phyloP scores from a whole-genome alignment of 768 basidiomycete genomes.

The Gautieria morchelliformis region DNA sequence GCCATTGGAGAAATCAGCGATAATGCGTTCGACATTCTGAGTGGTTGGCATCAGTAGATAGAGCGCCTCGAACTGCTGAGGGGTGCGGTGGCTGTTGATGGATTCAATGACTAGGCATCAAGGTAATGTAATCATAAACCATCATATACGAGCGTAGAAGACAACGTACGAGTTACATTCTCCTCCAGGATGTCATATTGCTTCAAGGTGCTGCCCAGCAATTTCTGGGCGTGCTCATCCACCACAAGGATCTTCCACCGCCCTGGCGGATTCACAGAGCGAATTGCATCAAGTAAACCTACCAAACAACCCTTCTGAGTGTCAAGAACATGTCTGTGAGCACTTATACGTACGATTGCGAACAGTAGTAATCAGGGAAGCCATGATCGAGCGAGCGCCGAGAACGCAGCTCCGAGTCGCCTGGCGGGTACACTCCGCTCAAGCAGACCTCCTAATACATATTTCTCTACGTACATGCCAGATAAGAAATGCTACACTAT shows the following conservation, averaged over 20 bases:
- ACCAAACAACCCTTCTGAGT: background rate
- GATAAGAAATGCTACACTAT: background rate
- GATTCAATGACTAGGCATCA: conserved; percentile 72
- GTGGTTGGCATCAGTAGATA: conserved; percentile 93
- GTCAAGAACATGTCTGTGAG: background rate
- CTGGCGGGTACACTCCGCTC: background rate
- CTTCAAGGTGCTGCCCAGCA: conserved; percentile 79
- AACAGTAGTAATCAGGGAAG: conserved; percentile 37
- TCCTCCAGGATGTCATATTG: conserved; percentile 92
- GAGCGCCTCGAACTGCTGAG: conserved; percentile 84
- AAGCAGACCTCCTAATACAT: background rate
- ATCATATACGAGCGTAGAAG: background rate
- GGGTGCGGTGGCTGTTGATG: conserved; percentile 72
- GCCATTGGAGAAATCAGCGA: conserved; percentile 66
- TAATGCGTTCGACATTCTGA: conserved; percentile 86
- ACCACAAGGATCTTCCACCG: conserved; percentile 98
- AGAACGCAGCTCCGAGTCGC: background rate
- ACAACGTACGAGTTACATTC: conserved; percentile 83
- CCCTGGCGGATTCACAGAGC: conserved; percentile 76
- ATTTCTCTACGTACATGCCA: background rate
- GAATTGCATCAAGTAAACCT: conserved; percentile 85
- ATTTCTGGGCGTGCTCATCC: conserved; percentile 81
- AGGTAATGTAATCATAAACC: background rate
- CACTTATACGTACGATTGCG: conserved; percentile 32
- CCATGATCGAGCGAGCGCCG: conserved; percentile 20